These are phyloP conservation scores for Tetrahymena elliotti DNA, from an alignment of 73 alveolate genomes.

Conservation along the genomic window DNA sequence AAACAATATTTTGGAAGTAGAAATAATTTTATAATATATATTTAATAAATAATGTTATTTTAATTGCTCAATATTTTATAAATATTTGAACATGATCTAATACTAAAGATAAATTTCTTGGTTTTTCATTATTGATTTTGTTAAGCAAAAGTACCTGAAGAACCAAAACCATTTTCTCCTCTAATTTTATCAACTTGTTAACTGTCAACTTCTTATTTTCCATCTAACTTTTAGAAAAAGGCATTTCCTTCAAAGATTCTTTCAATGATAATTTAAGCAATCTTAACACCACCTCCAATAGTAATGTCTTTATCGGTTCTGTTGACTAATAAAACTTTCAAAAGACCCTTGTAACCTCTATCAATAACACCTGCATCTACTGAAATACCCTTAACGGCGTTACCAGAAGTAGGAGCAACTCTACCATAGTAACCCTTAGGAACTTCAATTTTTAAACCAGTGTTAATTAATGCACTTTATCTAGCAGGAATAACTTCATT, in stretches of 20 bases:
- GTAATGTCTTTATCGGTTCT: not conserved
- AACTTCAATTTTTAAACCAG: not conserved
- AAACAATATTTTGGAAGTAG: not conserved
- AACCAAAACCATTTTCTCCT: not conserved
- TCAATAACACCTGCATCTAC: not conserved
- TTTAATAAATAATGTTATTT: too few relatives aligned
- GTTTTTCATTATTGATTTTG: not conserved
- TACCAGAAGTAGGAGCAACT: not conserved
- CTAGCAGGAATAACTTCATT: not conserved
- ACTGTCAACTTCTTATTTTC: not conserved
- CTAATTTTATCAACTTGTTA: not conserved
- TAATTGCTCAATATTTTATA: not conserved
- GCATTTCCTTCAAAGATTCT: not conserved
- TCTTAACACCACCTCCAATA: not conserved
- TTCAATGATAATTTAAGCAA: not conserved
- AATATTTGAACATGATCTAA: too few relatives aligned
- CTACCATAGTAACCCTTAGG: not conserved
- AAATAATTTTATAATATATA: too few relatives aligned
- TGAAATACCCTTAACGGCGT: not conserved
- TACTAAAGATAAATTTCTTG: too few relatives aligned
- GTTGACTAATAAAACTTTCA: not conserved
- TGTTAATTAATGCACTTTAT: not conserved
- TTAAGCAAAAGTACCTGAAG: not conserved
- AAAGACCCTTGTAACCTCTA: not conserved
- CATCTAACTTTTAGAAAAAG: not conserved